Conservation (phyloP, 2,329 filamentous ascomycete species). For the Aspergillus clavatus region DNA sequence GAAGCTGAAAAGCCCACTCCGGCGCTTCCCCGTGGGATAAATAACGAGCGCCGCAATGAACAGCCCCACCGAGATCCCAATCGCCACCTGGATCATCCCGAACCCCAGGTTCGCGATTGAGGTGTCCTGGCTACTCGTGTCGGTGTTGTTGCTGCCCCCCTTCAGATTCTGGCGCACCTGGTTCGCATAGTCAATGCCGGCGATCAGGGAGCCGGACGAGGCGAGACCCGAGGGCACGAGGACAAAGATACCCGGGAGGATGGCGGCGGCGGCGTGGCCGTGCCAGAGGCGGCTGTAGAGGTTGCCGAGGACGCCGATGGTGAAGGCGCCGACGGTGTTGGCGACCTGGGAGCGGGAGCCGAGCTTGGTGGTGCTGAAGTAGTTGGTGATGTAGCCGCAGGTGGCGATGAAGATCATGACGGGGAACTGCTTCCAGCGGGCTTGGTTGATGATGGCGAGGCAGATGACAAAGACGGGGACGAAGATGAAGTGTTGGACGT, state of each 20-base stretch:
- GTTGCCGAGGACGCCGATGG: slow-evolving; percentile 71
- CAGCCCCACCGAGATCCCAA: slow-evolving; percentile 39
- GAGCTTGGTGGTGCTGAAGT: slow-evolving; percentile 64
- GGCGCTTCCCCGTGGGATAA: slow-evolving; percentile 37
- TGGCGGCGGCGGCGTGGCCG: slow-evolving; percentile 73
- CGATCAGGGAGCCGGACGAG: slow-evolving; percentile 51
- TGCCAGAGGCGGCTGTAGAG: slow-evolving; percentile 67
- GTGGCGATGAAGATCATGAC: slow-evolving; percentile 70
- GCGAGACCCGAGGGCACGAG: slow-evolving; percentile 57
- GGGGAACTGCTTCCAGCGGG: slow-evolving; percentile 70
- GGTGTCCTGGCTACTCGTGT: slow-evolving; percentile 11
- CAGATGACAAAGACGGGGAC: slow-evolving; percentile 68
- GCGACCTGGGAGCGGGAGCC: slow-evolving; percentile 67
- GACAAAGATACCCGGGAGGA: slow-evolving; percentile 79
- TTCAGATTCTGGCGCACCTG: slow-evolving; percentile 40
- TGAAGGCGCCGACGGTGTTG: slow-evolving; percentile 70
- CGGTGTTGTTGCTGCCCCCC: slow-evolving; percentile 4
- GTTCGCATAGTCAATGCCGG: slow-evolving; percentile 52
- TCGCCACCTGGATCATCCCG: slow-evolving; percentile 39
- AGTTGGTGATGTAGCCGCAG: slow-evolving; percentile 69
- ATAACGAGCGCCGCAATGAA: slow-evolving; percentile 38
- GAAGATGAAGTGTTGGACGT: slow-evolving; percentile 59
- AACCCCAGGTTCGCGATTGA: slow-evolving; percentile 33
- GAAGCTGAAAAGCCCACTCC: slow-evolving; percentile 40
- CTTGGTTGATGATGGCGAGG: slow-evolving; percentile 73